Conservation (phyloP, 768 basidiomycete genomes). For the button mushroom (Agaricus bisporus) region DNA sequence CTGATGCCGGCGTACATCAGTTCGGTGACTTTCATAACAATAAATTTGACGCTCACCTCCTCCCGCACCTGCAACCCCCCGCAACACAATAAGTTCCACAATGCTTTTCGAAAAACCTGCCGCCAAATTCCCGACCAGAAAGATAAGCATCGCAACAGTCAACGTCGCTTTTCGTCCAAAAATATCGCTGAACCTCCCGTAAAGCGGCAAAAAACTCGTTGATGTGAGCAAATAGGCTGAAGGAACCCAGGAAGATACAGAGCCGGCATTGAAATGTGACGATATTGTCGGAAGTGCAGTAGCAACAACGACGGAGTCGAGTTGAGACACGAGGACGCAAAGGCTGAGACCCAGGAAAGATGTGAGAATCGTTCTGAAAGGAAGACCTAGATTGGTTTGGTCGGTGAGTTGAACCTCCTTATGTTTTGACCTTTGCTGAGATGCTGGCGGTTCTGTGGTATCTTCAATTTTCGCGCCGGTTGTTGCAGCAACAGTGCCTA, state of each 20-base stretch:
- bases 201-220: constrained; percentile 54
- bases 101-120: constrained; percentile 65
- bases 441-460: background rate
- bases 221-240: constrained; percentile 67
- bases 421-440: background rate
- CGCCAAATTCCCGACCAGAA: constrained; percentile 59
- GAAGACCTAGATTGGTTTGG: constrained; percentile 65
- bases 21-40: background rate
- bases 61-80: constrained; percentile 64
- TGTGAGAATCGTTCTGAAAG: constrained; percentile 54
- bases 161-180: constrained; percentile 61
- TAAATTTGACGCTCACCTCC: constrained; percentile 33
- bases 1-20: constrained; percentile 13
- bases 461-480: background rate
- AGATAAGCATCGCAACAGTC: constrained; percentile 51
- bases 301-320: constrained; percentile 71
- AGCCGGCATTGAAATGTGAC: constrained; percentile 55
- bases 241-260: constrained; percentile 65
- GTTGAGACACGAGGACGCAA: constrained; percentile 53
- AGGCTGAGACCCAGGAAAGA: constrained; percentile 57
- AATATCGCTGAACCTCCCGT: constrained; percentile 61
- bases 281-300: constrained; percentile 73
- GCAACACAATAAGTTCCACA: constrained; percentile 61
- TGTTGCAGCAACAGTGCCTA: background rate
- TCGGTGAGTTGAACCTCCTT: constrained; percentile 35